phyloP scores from a whole-genome alignment of 305 asterid species.

The Solanum hybrid region DNA sequence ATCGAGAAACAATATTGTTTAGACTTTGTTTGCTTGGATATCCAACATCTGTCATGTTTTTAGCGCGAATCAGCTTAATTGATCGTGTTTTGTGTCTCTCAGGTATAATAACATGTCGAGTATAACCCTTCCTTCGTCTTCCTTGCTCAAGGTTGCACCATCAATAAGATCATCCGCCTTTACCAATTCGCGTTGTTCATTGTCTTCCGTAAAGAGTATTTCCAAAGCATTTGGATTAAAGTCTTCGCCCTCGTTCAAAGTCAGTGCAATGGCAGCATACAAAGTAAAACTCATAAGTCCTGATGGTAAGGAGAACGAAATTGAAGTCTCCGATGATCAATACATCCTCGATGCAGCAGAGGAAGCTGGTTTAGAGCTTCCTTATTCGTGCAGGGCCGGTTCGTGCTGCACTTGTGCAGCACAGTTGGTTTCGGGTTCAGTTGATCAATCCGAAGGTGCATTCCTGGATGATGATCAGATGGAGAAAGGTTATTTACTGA shows the following conservation, averaged over 20 bases:
- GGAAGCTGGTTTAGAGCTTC: slow-evolving; percentile 32
- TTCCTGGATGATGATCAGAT: slow-evolving; percentile 33
- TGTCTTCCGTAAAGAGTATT: slow-evolving; percentile 13
- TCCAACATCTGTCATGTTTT: background rate
- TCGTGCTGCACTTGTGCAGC: slow-evolving; percentile 45
- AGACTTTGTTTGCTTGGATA: background rate
- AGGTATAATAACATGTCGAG: slow-evolving; percentile 24
- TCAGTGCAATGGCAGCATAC: slow-evolving; percentile 29
- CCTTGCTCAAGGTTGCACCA: slow-evolving; percentile 10
- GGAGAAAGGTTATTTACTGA: slow-evolving; percentile 31
- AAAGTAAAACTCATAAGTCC: slow-evolving; percentile 38
- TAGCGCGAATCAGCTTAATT: background rate
- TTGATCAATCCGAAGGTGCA: slow-evolving; percentile 46
- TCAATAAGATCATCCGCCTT: background rate
- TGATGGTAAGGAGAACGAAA: slow-evolving; percentile 27
- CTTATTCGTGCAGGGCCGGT: slow-evolving; percentile 48
- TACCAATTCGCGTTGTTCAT: background rate
- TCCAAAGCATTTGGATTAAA: slow-evolving; percentile 19
- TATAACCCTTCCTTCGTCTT: slow-evolving; percentile 13
- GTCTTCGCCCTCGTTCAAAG: slow-evolving; percentile 1
- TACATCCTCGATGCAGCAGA: slow-evolving; percentile 44
- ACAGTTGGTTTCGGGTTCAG: slow-evolving; percentile 21
- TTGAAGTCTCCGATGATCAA: slow-evolving; percentile 36
- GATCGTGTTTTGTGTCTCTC: background rate
- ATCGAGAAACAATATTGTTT: background rate